A percentile compares a stretch with the other conserved stretches of the same genome.
These are phyloP conservation scores for Thermomucor indicae-seudaticae DNA, from an alignment of 371 early-diverging fungal genomes.

Conservation along the genomic window DNA sequence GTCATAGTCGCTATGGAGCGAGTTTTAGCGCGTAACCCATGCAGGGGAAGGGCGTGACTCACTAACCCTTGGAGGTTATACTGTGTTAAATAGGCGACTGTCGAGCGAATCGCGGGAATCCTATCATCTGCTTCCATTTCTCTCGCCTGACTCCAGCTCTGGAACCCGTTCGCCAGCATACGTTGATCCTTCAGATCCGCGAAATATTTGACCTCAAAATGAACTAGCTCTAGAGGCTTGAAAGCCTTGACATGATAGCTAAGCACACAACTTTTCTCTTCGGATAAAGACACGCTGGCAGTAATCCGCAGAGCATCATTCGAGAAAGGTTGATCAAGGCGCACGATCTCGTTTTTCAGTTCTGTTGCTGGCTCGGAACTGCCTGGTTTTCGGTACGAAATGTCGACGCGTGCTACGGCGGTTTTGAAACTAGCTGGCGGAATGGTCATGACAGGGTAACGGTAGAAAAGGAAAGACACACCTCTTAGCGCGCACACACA, in stretches of 20 bases:
- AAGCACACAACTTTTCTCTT: slow-evolving; percentile 2
- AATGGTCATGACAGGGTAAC: slow-evolving; percentile 9
- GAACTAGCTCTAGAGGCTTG: slow-evolving; percentile 19
- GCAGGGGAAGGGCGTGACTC: background rate
- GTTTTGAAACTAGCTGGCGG: slow-evolving; percentile 16
- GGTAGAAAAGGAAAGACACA: background rate
- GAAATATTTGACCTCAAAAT: slow-evolving; percentile 28
- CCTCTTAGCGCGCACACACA: no score
- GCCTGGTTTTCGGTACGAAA: slow-evolving; percentile 15
- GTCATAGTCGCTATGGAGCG: slow-evolving; percentile 42
- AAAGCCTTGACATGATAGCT: slow-evolving; percentile 16
- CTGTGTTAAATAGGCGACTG: slow-evolving; percentile 38
- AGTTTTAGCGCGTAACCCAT: background rate
- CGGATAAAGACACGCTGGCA: slow-evolving; percentile 9
- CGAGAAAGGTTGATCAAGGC: slow-evolving; percentile 12
- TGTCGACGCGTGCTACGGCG: slow-evolving; percentile 11
- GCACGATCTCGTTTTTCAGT: slow-evolving; percentile 14
- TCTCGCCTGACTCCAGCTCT: slow-evolving; percentile 53
- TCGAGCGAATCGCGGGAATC: slow-evolving; percentile 31
- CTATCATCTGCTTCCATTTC: slow-evolving; percentile 26
- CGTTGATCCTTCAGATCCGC: slow-evolving; percentile 26
- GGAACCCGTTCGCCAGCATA: slow-evolving; percentile 56
- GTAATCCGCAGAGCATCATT: slow-evolving; percentile 15
- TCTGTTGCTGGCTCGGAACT: slow-evolving; percentile 6
- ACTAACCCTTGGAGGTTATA: slow-evolving; percentile 47